A percentile compares a stretch with the other conserved stretches of the same genome.
Conservation (phyloP, 1,284 basidiomycete species). For the Singerocomus inundabilis region DNA sequence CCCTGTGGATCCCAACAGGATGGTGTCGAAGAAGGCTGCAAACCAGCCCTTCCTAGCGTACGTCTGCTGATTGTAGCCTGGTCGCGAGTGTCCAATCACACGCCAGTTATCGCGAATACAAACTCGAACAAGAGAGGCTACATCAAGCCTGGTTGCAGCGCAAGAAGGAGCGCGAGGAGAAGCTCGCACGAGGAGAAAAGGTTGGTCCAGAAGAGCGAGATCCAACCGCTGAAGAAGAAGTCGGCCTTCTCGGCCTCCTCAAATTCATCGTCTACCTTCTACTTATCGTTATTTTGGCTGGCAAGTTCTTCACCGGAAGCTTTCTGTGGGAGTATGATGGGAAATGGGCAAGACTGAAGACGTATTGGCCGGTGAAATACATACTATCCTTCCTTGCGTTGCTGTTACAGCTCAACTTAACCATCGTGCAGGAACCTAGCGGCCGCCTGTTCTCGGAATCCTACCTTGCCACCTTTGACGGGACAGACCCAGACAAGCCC, state of each 20-base stretch:
- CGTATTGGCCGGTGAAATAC: slow-evolving; percentile 57
- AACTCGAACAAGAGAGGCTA: slow-evolving; percentile 54
- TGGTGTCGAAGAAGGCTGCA: slow-evolving; percentile 73
- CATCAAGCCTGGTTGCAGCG: slow-evolving; percentile 68
- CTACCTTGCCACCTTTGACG: slow-evolving; percentile 73
- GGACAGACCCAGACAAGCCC: slow-evolving; percentile 64
- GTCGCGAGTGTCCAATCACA: slow-evolving; percentile 13
- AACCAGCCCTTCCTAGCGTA: slow-evolving; percentile 82
- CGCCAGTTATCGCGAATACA: slow-evolving; percentile 67
- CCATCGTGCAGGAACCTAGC: slow-evolving; percentile 41
- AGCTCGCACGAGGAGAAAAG: slow-evolving; percentile 68
- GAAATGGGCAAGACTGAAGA: slow-evolving; percentile 55
- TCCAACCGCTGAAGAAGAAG: slow-evolving; percentile 64
- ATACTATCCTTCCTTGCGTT: not conserved
- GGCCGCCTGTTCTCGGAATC: slow-evolving; percentile 74
- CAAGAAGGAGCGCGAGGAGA: slow-evolving; percentile 68
- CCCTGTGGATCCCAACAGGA: slow-evolving; percentile 55
- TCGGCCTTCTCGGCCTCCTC: slow-evolving; percentile 61
- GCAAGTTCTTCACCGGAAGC: slow-evolving; percentile 80
- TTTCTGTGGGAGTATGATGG: slow-evolving; percentile 76
- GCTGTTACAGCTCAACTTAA: slow-evolving; percentile 6
- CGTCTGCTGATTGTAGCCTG: slow-evolving; percentile 32
- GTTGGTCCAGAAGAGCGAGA: slow-evolving; percentile 71
- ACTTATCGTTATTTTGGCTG: slow-evolving; percentile 55
- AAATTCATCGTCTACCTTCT: slow-evolving; percentile 63